Percentiles rank a stretch among this genome's conserved stretches.
Evolutionary conservation across 805 yeast species (phyloP).

Genomic region (Schizosaccharomyces lindneri): DNA sequence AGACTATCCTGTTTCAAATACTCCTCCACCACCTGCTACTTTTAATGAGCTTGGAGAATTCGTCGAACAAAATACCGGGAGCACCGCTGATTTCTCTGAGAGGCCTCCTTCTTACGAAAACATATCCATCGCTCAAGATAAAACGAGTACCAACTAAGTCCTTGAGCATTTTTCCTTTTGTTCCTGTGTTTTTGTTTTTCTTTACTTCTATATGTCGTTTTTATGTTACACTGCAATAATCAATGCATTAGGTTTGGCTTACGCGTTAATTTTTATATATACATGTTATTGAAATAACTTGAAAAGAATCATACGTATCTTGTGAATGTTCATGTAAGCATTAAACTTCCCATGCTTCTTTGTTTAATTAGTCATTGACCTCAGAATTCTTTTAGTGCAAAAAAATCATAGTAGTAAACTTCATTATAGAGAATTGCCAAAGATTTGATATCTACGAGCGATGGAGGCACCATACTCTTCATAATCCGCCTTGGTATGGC

Average conservation of each 20-base stretch:
- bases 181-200: too few species aligned
- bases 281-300: too few species aligned
- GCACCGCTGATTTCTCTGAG: background rate
- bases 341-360: background rate
- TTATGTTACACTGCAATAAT: too few species aligned
- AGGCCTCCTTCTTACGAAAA: background rate
- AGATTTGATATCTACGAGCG: slow-evolving; percentile 28
- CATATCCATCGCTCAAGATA: background rate
- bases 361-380: background rate
- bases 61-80: background rate
- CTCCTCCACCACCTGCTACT: background rate
- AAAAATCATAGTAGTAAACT: background rate
- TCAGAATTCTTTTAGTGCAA: background rate
- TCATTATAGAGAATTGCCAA: slow-evolving; percentile 2
- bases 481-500: slow-evolving; percentile 90
- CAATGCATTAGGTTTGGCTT: too few species aligned
- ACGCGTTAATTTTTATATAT: too few species aligned
- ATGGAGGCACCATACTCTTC: slow-evolving; percentile 96
- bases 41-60: background rate
- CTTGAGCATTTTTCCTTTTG: background rate
- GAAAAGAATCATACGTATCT: too few species aligned
- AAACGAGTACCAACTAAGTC: background rate
- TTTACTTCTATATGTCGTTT: too few species aligned
- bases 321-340: too few species aligned
- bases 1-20: background rate